Evolutionary conservation across 768 basidiomycete genomes (phyloP), one percentile per base, ranked within the genome.

Genomic region (Pisolithus sp.): DNA sequence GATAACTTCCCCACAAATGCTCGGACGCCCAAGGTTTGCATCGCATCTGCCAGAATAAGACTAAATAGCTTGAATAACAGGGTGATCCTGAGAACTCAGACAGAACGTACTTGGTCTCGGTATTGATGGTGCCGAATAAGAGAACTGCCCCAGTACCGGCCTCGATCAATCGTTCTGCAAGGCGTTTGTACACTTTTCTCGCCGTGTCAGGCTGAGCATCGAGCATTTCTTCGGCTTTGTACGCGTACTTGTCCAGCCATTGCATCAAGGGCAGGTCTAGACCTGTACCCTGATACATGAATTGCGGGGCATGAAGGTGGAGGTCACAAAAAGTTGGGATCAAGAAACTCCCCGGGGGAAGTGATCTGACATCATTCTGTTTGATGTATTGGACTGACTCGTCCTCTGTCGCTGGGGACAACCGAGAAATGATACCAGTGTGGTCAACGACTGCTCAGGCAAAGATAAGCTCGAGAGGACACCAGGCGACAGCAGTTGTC

Each of bases 1-100:
- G 89, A 90, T 10, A 95, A 71, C 63, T 94, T 95, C 17, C 92
- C 93, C n/a, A 95, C 76, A 55, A 87, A 89, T 0, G 82, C 89
- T 30, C 93, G 74, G 17, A 94, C 57, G 5, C 93, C 90, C 18
- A 78, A 78, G 0, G 67, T 59, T 54, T 83, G 83, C 80, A 94
- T 89, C 12, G 73, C 76, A 34, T 81, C 70, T 4, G 92, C 91
- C 0, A 95, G 79, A 23, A 93, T 83, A 20, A 94, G 59, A 63
- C 91, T 94, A 13, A 38, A 8, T 46, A 9, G 28, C 49, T 0
- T 36, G 30, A 41, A 37, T 41, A 30, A 48, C 42, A 13, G 28
- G 30, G 28, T 17, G 7, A 10, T n/a, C n/a, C 44, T 41, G 28
- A 8, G 40, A 3, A 50, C 44, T 36, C 31, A n/a, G 15, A 43